Conservation (phyloP, 2,329 filamentous ascomycete genomes). For the Ceratocystis alfenasii region DNA sequence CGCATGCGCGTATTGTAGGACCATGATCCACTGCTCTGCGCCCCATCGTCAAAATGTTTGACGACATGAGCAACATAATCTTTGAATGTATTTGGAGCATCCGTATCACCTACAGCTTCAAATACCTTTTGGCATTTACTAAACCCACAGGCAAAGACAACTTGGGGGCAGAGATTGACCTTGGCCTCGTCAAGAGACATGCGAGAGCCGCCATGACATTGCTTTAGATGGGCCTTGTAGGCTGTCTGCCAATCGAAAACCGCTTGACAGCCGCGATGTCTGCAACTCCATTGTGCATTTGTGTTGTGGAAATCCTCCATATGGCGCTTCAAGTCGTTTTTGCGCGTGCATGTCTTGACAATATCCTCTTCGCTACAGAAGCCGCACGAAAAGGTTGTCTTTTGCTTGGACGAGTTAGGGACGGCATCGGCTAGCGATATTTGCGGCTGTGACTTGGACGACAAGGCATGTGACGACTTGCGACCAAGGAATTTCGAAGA, state of each 20-base stretch:
- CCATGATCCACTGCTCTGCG: constrained; percentile 32
- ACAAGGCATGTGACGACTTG: constrained; percentile 23
- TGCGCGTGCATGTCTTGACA: constrained; percentile 35
- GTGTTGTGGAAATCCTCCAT: constrained; percentile 39
- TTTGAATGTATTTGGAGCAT: constrained; percentile 33
- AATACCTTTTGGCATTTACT: constrained; percentile 35
- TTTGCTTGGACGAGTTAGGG: constrained; percentile 29
- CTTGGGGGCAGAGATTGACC: constrained; percentile 35
- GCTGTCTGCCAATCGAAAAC: constrained; percentile 39
- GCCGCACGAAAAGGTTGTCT: constrained; percentile 31
- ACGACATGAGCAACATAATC: constrained; percentile 38
- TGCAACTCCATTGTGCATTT: constrained; percentile 37
- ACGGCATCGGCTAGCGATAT: constrained; percentile 7
- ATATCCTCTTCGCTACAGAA: constrained; percentile 36
- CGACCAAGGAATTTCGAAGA: constrained; percentile 31
- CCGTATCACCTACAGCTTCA: constrained; percentile 33
- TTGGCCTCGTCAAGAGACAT: constrained; percentile 35
- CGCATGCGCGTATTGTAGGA: constrained; percentile 36
- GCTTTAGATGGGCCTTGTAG: constrained; percentile 38
- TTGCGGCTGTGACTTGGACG: constrained; percentile 22
- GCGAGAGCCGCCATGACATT: constrained; percentile 33
- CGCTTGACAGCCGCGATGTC: constrained; percentile 34
- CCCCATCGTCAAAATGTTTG: constrained; percentile 37
- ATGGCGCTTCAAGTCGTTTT: constrained; percentile 39
- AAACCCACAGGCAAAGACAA: constrained; percentile 40